Conservation (phyloP, 2,329 filamentous ascomycete species). For the Mycosphaerella arachidis region DNA sequence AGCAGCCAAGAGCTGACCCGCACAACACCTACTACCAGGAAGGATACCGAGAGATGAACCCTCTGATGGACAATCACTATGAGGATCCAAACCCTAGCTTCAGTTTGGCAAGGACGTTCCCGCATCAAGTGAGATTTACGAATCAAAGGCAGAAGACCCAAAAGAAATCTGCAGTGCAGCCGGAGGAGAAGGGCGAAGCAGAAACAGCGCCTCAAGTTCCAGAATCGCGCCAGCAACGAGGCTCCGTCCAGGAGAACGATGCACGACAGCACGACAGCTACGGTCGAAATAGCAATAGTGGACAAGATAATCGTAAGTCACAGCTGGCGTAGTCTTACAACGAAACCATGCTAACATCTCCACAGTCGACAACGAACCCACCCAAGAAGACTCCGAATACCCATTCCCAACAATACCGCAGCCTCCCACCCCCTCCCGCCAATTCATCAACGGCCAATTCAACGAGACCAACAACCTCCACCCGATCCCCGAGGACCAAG, state of each 20-base stretch:
- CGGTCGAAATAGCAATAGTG: background rate
- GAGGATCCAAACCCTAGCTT: conserved; percentile 21
- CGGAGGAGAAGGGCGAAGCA: conserved; percentile 21
- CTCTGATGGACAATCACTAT: conserved; percentile 20
- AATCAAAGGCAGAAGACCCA: conserved; percentile 7
- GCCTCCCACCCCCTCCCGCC: background rate
- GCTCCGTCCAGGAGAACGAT: background rate
- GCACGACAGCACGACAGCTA: background rate
- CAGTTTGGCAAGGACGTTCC: conserved; percentile 25
- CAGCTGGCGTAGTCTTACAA: background rate
- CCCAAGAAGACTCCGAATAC: background rate
- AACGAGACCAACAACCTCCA: background rate
- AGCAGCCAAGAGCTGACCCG: conserved; percentile 7
- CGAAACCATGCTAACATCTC: background rate
- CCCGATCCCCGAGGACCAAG: background rate
- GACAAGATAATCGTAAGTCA: conserved; percentile 1
- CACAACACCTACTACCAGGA: conserved; percentile 27
- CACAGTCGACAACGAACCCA: conserved; percentile 7
- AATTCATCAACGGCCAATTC: background rate
- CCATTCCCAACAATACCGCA: background rate
- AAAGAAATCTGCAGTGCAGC: conserved; percentile 8
- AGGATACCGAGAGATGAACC: conserved; percentile 26
- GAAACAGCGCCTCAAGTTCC: conserved; percentile 24
- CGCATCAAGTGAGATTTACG: conserved; percentile 23
- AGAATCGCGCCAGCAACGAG: background rate